Conservation (phyloP, 2,329 filamentous ascomycete genomes). For the Epicoccum sorghinum region DNA sequence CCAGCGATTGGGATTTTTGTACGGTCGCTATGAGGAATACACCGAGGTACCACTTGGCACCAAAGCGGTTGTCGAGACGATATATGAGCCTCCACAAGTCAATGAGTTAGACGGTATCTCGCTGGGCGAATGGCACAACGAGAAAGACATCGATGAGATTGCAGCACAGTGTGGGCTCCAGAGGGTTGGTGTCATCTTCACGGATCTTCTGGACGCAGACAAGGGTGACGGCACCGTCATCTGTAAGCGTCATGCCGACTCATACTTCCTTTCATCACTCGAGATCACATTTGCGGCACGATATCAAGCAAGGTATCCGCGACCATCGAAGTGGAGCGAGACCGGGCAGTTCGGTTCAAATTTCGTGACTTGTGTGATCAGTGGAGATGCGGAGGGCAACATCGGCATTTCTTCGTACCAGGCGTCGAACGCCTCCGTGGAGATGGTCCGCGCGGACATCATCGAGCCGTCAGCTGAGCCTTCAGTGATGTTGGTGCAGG, state of each 20-base stretch:
- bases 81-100: slow-evolving; percentile 93
- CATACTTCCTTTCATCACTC: slow-evolving; percentile 89
- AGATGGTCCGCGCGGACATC: slow-evolving; percentile 95
- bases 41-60: slow-evolving; percentile 89
- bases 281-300: slow-evolving; percentile 90
- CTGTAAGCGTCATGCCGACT: slow-evolving; percentile 95
- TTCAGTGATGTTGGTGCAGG: slow-evolving; percentile 89
- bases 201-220: slow-evolving; percentile 84
- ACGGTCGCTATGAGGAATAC: slow-evolving; percentile 90
- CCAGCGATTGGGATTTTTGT: slow-evolving; percentile 88
- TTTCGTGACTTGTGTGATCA: slow-evolving; percentile 94
- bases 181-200: slow-evolving; percentile 91
- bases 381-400: slow-evolving; percentile 86
- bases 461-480: slow-evolving; percentile 95
- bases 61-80: slow-evolving; percentile 94
- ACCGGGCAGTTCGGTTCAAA: slow-evolving; percentile 93
- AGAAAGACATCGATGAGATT: slow-evolving; percentile 79
- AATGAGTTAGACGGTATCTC: slow-evolving; percentile 89
- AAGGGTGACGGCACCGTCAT: slow-evolving; percentile 82
- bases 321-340: slow-evolving; percentile 95
- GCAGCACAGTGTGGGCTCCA: slow-evolving; percentile 84
- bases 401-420: slow-evolving; percentile 93
- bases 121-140: slow-evolving; percentile 81
- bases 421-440: slow-evolving; percentile 91
- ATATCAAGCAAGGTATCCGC: slow-evolving; percentile 85